Conservation (phyloP, 192 early-diverging fungal species). For the Thamnidium elegans region DNA sequence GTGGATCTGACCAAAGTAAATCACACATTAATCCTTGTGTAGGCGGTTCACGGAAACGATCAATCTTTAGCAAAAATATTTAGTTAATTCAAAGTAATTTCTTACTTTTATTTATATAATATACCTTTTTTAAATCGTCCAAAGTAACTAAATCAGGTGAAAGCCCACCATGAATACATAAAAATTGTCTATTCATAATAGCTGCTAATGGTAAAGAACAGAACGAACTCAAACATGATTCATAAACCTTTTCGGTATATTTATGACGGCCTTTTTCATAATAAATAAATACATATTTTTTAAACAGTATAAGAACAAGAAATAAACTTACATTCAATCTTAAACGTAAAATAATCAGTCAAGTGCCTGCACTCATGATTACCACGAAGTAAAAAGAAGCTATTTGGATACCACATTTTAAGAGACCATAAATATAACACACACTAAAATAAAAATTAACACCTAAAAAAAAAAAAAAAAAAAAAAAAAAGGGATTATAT, state of each 20-base stretch:
- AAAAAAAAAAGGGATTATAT: background rate
- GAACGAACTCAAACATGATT: constrained; percentile 88
- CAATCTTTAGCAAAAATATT: constrained; percentile 55
- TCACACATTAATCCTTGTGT: constrained; percentile 96
- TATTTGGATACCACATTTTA: constrained; percentile 88
- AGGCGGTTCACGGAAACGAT: constrained; percentile 91
- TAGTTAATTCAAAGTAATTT: background rate
- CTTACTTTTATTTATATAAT: background rate
- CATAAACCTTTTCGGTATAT: constrained; percentile 89
- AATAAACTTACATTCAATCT: constrained; percentile 78
- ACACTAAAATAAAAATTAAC: constrained; percentile 52
- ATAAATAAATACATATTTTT: background rate
- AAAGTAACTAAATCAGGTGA: constrained; percentile 89
- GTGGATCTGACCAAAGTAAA: constrained; percentile 91
- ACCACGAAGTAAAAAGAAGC: constrained; percentile 86
- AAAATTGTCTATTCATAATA: constrained; percentile 93
- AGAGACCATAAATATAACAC: constrained; percentile 89
- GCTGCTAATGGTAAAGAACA: constrained; percentile 87
- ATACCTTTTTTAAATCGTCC: constrained; percentile 76
- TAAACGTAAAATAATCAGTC: constrained; percentile 98
- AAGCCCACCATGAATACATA: constrained; percentile 95
- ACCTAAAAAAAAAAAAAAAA: background rate
- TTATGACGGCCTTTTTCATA: constrained; percentile 77
- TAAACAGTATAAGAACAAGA: background rate
- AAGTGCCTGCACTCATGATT: constrained; percentile 97